Conservation (phyloP, 345 rosid species). For the Garcia nutans region DNA sequence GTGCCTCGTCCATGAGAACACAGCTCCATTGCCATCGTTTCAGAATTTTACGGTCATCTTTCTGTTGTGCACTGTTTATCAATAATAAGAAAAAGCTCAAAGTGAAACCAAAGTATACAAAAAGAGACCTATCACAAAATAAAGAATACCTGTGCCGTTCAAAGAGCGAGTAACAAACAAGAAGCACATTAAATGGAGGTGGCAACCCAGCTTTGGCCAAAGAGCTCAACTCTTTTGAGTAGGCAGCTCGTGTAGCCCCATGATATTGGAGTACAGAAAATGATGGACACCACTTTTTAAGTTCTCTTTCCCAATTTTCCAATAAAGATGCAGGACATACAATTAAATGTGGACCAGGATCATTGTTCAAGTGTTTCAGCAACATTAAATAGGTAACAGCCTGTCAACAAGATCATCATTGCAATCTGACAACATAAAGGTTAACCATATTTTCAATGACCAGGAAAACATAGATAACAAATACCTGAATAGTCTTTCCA, state of each 20-base stretch:
- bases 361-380: slow-evolving; percentile 69
- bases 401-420: slow-evolving; percentile 42
- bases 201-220: slow-evolving; percentile 80
- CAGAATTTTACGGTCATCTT: slow-evolving; percentile 87
- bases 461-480: slow-evolving; percentile 7
- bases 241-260: slow-evolving; percentile 75
- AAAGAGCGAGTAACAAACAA: slow-evolving; percentile 93
- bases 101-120: slow-evolving; percentile 9
- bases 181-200: slow-evolving; percentile 87
- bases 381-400: slow-evolving; percentile 83
- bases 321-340: slow-evolving; percentile 96
- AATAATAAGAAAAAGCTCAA: slow-evolving; percentile 22
- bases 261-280: slow-evolving; percentile 86
- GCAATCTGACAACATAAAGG: background rate
- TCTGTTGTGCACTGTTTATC: slow-evolving; percentile 80
- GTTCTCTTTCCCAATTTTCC: slow-evolving; percentile 99
- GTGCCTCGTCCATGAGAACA: slow-evolving; percentile 98
- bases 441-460: background rate
- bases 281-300: slow-evolving; percentile 96
- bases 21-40: slow-evolving; percentile 98
- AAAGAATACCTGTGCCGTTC: slow-evolving; percentile 83
- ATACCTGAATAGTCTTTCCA: slow-evolving; percentile 97
- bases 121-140: slow-evolving; percentile 16
- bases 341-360: slow-evolving; percentile 94
- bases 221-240: slow-evolving; percentile 75